Evolutionary conservation across 2,329 filamentous ascomycete species (phyloP), one percentile per base, ranked within the genome.

Genomic region (Diaporthe destruens): DNA sequence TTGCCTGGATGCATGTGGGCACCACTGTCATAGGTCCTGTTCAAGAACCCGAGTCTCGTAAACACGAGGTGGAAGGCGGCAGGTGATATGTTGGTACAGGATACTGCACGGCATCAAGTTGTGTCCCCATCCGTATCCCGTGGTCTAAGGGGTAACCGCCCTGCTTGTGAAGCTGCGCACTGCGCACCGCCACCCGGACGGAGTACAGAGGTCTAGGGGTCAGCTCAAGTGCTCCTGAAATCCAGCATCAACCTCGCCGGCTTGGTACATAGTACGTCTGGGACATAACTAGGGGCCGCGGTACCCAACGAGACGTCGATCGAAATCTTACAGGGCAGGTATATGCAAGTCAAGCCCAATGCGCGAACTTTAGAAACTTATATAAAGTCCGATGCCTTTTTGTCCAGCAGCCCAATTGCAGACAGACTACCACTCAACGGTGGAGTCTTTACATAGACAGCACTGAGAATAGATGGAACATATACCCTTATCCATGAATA

Each of bases 41-140:
- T 32, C 47, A 42, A 42, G 66, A 34, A 51, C 54, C 25, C 51
- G 20, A 23, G 7, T 72, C 56, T 23, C 53, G 63, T 44, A 32
- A 59, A 72, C 54, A 72, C 71, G 71, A 72, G 66, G 63, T 67
- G 72, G 68, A 42, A 53, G 39, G 42, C 56, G 6, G 53, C 63
- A 51, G 47, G 44, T 53, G 39, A 29, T 44, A 32, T 49, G 49
- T 47, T 47, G 9, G 42, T 68, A 44, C 49, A 23, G 36, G 55
- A 44, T 20, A 42, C 29, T 59, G 67, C 66, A 71, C 65, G 18
- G 44, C 42, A 56, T 36, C 53, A 51, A n/a, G 16, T 65, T 59
- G 68, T 73, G 39, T n/a, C 54, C 68, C 68, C 68, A 23, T 47
- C 71, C 49, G 72, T 74, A 69, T 69, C 23, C 42, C 49, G 44